Evolutionary conservation across 2,329 filamentous ascomycete species (phyloP), one percentile per base, ranked within the genome.

Genomic region (Aquanectria penicillioides): DNA sequence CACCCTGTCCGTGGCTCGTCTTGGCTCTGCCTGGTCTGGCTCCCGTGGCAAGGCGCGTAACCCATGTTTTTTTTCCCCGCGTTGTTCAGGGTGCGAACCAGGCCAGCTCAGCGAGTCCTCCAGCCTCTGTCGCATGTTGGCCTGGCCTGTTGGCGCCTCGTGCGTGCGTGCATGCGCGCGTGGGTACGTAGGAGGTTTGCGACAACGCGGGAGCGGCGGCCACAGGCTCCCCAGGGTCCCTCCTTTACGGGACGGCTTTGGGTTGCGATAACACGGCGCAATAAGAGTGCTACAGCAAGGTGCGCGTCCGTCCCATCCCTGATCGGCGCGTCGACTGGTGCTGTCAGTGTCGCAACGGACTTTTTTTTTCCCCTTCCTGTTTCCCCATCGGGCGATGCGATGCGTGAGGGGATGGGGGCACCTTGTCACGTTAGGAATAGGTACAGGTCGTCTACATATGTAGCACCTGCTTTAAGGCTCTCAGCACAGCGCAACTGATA

Each of bases 61-160:
- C 48, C 55, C 55, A 57, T 57, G 55, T 47, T 57, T 38, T 56
- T 52, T 36, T 56, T 52, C 55, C 55, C 55, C 48, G 55, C 55
- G 55, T 57, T 57, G 29, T 44, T 41, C 26, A 33, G 54, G 55
- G 54, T 34, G 25, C 33, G 49, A 51, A 40, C 26, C 54, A 46
- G 46, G 53, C 34, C 46, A 51, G 26, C 47, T 31, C 47, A 57
- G 46, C 50, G 25, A 23, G 40, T 31, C 18, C 34, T 37, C 38
- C 41, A 57, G 54, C 40, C 44, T 34, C 38, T 38, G 38, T 38
- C 20, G 38, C 33, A 38, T 46, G 38, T 36, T 43, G 18, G 38
- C n/a, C n/a, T n/a, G n/a, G 26, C 28, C 37, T 55, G 40, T 29
- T 29, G 41, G 34, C 26, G 55, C 55, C 55, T 46, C 55, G 47